Percentiles rank a stretch among this genome's conserved stretches.
Evolutionary conservation across 805 yeast species (phyloP).

Genomic region (Kodamaea neixiangensis): DNA sequence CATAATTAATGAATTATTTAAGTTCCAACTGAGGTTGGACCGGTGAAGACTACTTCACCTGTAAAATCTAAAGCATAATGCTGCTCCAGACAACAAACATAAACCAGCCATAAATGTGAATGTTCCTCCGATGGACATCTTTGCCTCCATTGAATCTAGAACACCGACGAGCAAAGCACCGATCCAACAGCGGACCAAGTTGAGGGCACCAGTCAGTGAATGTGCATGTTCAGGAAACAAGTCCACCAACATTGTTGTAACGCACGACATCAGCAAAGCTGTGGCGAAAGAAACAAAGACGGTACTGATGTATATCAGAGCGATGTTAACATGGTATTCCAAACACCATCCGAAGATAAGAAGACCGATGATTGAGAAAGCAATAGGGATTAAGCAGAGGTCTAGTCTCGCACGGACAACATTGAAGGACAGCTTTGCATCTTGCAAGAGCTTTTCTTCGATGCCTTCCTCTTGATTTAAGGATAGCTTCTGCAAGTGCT

Average conservation of each 20-base stretch:
- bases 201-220: slow-evolving; percentile 70
- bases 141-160: slow-evolving; percentile 56
- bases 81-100: slow-evolving; percentile 17
- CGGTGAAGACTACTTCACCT: background rate
- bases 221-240: slow-evolving; percentile 68
- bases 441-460: slow-evolving; percentile 2
- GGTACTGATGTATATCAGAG: slow-evolving; percentile 59
- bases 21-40: background rate
- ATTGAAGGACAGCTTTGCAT: slow-evolving; percentile 1
- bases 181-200: slow-evolving; percentile 66
- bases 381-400: slow-evolving; percentile 17
- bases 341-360: slow-evolving; percentile 74
- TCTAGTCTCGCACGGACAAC: slow-evolving; percentile 12
- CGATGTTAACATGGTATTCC: slow-evolving; percentile 44
- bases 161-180: slow-evolving; percentile 73
- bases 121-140: slow-evolving; percentile 71
- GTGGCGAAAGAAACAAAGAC: slow-evolving; percentile 57
- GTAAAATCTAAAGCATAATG: slow-evolving; percentile 8
- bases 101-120: slow-evolving; percentile 69
- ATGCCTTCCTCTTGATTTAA: slow-evolving; percentile 13
- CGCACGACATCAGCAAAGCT: slow-evolving; percentile 55
- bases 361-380: slow-evolving; percentile 21
- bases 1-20: background rate
- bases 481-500: slow-evolving; percentile 7
- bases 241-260: slow-evolving; percentile 71